phyloP scores from a whole-genome alignment of 768 basidiomycete genomes.

The Mycena capillaripes region DNA sequence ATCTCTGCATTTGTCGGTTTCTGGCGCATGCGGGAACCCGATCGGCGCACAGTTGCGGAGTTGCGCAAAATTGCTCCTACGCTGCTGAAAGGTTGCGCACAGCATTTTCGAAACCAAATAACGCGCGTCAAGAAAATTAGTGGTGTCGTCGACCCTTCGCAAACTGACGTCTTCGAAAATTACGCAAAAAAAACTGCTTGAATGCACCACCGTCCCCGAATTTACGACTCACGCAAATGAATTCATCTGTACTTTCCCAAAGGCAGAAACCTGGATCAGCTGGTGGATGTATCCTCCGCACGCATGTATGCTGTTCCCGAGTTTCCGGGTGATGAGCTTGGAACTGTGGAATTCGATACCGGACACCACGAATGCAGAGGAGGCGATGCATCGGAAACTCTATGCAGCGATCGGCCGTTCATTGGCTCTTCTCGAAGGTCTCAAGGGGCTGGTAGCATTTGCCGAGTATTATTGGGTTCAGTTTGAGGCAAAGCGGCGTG shows the following conservation, averaged over 20 bases:
- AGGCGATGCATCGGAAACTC: not conserved
- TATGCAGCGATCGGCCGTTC: not conserved
- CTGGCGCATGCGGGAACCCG: not conserved
- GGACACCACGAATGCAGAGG: not conserved
- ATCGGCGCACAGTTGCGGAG: not conserved
- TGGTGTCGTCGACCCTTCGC: not conserved
- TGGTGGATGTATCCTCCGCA: not conserved
- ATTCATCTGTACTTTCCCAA: not conserved
- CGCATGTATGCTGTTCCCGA: not conserved
- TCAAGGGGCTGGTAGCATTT: not conserved
- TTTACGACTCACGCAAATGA: not conserved
- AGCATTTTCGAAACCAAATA: not conserved
- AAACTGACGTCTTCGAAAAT: not conserved
- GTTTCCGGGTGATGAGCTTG: not conserved
- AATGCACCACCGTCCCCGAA: not conserved
- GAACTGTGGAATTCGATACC: not conserved
- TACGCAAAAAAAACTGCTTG: not conserved
- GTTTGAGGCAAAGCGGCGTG: not conserved
- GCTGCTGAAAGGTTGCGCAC: not conserved
- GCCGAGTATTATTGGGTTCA: not conserved
- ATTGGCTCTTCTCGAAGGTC: not conserved
- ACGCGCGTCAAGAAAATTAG: not conserved
- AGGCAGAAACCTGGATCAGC: not conserved
- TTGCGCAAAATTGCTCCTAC: not conserved
- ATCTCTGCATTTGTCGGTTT: not conserved